Evolutionary conservation across 768 basidiomycete genomes (phyloP), one percentile per base, ranked within the genome.

Genomic region (Trametes cingulata): DNA sequence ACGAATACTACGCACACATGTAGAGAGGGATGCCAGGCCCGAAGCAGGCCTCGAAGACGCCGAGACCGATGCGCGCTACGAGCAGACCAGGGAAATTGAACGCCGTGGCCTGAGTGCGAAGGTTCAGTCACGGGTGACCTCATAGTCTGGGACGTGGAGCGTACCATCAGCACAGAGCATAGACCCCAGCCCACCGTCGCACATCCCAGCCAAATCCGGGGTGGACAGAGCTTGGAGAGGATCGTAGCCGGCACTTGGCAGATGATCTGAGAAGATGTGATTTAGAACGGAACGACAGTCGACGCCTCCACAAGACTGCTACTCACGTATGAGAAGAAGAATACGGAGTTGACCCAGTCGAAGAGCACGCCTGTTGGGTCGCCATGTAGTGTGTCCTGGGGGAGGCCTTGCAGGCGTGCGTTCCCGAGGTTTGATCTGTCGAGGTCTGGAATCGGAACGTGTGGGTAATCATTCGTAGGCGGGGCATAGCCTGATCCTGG

Each of bases 341-440:
- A 93, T 8, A 80, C 78, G 0, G 89, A 86, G 58, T 86, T 88
- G 43, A 90, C 73, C 90, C 88, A 91, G 68, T 89, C 89, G 67
- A 89, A 91, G n/a, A 85, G 75, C 22, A 78, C 62, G 0, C 90
- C 89, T 0, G 83, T 85, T 9, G 81, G 80, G 66, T 91, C 90
- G 7, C 89, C 88, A 13, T 79, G 79, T 13, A 92, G 82, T 13
- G 68, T 74, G 60, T 91, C 87, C 39, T 82, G 69, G 3, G 86
- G 81, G 13, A 93, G 73, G 12, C 88, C 86, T 73, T 88, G 88
- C 39, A 91, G 75, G 51, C 90, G 81, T 47, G 91, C 91, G 68
- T 93, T 92, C 15, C 90, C 91, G 41, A 91, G 68, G 68, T 91
- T 91, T 0, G 87, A 85, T 54, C 91, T 82, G 71, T 93, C 91